Percentiles rank a stretch among this genome's conserved stretches.
Conservation (phyloP, 2,329 filamentous ascomycete genomes). For the Penicillium sp. region DNA sequence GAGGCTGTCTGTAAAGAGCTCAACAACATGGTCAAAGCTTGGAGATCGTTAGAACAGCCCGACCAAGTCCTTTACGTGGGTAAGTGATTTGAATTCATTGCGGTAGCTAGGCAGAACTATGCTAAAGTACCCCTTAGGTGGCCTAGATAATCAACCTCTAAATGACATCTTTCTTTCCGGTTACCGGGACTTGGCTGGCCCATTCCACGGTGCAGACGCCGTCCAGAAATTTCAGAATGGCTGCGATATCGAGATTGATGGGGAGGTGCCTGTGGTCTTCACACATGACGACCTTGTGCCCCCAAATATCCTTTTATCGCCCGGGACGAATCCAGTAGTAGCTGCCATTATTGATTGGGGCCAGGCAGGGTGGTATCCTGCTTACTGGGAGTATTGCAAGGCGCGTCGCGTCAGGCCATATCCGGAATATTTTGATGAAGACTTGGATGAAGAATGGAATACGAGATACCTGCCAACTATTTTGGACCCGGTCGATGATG, state of each 20-base stretch:
- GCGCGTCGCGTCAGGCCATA: constrained; percentile 26
- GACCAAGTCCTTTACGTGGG: constrained; percentile 25
- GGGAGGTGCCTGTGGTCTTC: constrained; percentile 26
- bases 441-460: constrained; percentile 36
- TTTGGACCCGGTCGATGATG: constrained; percentile 37
- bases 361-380: constrained; percentile 37
- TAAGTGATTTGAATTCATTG: constrained; percentile 17
- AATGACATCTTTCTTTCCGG: constrained; percentile 36
- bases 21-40: constrained; percentile 26
- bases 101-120: constrained; percentile 8
- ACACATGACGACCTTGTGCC: constrained; percentile 28
- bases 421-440: constrained; percentile 23
- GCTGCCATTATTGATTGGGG: constrained; percentile 34
- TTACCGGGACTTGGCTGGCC: constrained; percentile 28
- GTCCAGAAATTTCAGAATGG: constrained; percentile 36
- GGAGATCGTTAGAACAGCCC: constrained; percentile 21
- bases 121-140: constrained; percentile 26
- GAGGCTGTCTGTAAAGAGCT: constrained; percentile 37
- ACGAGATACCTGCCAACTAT: constrained; percentile 35
- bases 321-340: constrained; percentile 27
- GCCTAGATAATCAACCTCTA: constrained; percentile 32
- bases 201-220: constrained; percentile 35
- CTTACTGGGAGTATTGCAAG: constrained; percentile 40
- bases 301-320: constrained; percentile 29
- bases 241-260: constrained; percentile 35